Base-by-base conservation (phyloP, 1,284 basidiomycete species). In the Ceraceosorus guamensis region DNA sequence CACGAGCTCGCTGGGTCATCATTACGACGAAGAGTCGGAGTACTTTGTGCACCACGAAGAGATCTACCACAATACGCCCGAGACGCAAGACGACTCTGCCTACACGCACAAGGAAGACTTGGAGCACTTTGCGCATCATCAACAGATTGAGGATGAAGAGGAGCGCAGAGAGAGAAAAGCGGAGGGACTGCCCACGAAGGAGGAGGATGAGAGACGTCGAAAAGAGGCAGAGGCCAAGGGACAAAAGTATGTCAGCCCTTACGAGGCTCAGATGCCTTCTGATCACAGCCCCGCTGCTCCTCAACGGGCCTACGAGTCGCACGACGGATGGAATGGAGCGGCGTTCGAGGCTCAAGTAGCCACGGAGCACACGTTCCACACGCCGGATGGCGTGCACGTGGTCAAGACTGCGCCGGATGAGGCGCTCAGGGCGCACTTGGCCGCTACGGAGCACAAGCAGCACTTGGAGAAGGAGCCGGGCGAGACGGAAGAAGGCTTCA, bases 11-110 rank as follows among this genome's bases (percentile, higher is more conserved):
- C 80, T 97, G 45, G 95, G 95, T 37, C 95, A 96, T 78, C 91
- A 95, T 76, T 95, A 95, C 72, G 73, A 76, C 50, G 73, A 75
- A 45, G 74, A 76, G 59, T 76, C 74, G 48, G 74, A 76, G 55
- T 76, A 66, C 63, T 76, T 71, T 55, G 73, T 76, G 31, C 74
- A 76, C 56, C 74, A 76, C 56, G 48, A 72, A 85, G 88, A 95
- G 80, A 80, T 89, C 77, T 95, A 83, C 81, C 93, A 99, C 79
- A 87, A 78, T 56, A 96, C 91, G 24, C 91, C 91, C 0, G 93
- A 98, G 76, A 95, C 92, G 0, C 93, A 98, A 78, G 91, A 89
- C 0, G 92, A 96, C 73, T 90, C 91, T 67, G 82, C 90, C 0
- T 98, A 98, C 79, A 87, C 77, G 59, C 93, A 99, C 77, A 85